Evolutionary conservation across 2,329 filamentous ascomycete genomes (phyloP), one percentile per base, ranked within the genome.

Genomic region (Penicillium sclerotiorum): DNA sequence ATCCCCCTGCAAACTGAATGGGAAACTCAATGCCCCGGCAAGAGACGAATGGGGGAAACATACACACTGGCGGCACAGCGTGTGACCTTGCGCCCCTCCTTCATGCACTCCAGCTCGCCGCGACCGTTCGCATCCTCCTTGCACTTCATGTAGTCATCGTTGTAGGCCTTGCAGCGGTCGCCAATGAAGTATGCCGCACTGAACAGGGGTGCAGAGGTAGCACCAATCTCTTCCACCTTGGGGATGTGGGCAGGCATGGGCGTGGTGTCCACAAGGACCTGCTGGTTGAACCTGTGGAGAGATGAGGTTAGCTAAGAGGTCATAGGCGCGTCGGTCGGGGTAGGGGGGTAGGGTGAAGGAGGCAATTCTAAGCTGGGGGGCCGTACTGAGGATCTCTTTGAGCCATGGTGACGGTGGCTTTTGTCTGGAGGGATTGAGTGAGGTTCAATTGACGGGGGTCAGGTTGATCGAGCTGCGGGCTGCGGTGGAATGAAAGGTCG

Each of bases 61-160:
- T 87, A 96, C 90, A 99, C 94, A 76, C 90, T 95, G 63, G 89
- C 87, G 52, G 94, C 94, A 80, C 94, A 99, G 77, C 94, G 85
- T 63, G 94, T 99, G 55, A 99, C 94, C 75, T 94, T 89, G 73
- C 94, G 84, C 49, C 94, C 94, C 79, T 99, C 94, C 81, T 90
- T 93, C 82, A 99, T 78, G 77, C 94, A 99, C 62, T 96, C 90
- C 57, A 95, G 75, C 80, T 99, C 94, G 72, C 91, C 94, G 74
- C 84, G 85, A 65, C 94, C 94, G 56, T 89, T 87, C 66, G 90
- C 86, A 77, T 96, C 91, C 62, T 84, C 89, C 87, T 99, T 99
- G 88, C 94, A 99, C 80, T 95, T 89, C 93, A 99, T 99, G 78
- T 88, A 99, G 77, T 99, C 94, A 80, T 99, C 94, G 76, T 97